Conservation (phyloP, 2,329 filamentous ascomycete species). For the Fusarium paranaense region DNA sequence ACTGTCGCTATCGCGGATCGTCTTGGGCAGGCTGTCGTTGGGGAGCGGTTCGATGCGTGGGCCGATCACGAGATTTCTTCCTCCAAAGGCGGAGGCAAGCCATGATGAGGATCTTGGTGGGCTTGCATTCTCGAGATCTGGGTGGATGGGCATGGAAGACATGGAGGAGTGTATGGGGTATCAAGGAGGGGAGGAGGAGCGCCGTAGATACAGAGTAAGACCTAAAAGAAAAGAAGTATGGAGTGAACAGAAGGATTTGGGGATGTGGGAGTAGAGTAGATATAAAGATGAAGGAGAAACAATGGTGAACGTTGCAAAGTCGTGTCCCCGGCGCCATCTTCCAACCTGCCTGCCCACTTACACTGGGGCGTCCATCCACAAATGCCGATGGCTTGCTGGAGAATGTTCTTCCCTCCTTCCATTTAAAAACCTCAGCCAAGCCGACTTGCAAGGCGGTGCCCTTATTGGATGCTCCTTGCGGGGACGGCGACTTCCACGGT, state of each 20-base stretch:
- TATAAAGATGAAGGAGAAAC: neutral
- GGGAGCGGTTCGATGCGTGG: slow-evolving; percentile 63
- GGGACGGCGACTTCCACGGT: neutral
- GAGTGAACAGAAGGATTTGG: neutral
- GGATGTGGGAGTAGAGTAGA: slow-evolving; percentile 2
- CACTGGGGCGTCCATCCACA: neutral
- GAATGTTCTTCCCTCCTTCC: neutral
- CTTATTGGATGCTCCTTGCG: slow-evolving; percentile 9
- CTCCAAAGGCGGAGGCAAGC: slow-evolving; percentile 52
- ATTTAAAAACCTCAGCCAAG: neutral
- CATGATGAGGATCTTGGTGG: slow-evolving; percentile 36
- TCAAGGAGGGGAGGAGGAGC: neutral
- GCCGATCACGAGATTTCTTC: slow-evolving; percentile 56
- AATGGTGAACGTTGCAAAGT: neutral
- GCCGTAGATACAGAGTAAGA: neutral
- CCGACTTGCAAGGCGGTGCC: neutral
- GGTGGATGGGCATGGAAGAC: slow-evolving; percentile 7
- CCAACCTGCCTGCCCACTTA: neutral
- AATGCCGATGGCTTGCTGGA: neutral
- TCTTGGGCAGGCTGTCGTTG: slow-evolving; percentile 43
- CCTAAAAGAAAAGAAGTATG: neutral
- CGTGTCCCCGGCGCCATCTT: neutral
- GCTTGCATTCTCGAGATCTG: slow-evolving; percentile 12
- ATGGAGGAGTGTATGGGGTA: slow-evolving; percentile 5
- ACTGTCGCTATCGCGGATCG: slow-evolving; percentile 52